Conservation (phyloP, 2,329 filamentous ascomycete species). For the Aspergillus quadricinctus region DNA sequence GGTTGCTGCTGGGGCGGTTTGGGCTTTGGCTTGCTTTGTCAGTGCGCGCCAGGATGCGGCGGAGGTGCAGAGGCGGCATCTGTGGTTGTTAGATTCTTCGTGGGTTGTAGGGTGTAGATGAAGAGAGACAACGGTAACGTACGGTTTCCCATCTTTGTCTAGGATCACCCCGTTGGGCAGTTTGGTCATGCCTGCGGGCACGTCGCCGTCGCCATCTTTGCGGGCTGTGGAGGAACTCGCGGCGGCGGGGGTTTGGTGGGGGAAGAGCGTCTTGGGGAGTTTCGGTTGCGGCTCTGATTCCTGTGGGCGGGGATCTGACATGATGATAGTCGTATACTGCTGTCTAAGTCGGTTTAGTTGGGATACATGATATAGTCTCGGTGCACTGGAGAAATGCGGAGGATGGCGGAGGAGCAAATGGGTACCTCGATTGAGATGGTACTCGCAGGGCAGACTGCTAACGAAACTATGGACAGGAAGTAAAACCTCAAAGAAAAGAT, state of each 20-base stretch:
- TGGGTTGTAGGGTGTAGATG: background rate
- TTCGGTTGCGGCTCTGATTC: constrained; percentile 16
- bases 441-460: background rate
- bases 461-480: background rate
- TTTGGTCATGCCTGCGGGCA: constrained; percentile 19
- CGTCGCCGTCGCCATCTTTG: constrained; percentile 21
- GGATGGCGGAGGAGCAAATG: background rate
- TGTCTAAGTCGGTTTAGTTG: background rate
- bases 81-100: constrained; percentile 13
- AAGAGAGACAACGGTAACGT: constrained; percentile 17
- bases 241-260: constrained; percentile 9
- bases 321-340: background rate
- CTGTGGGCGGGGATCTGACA: constrained; percentile 16
- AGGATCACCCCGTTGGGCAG: constrained; percentile 47
- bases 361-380: background rate
- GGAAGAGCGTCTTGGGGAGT: constrained; percentile 10
- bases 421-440: background rate
- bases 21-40: constrained; percentile 39
- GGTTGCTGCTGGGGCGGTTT: constrained; percentile 18
- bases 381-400: background rate
- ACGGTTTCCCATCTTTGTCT: constrained; percentile 50
- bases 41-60: constrained; percentile 44
- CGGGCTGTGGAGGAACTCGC: constrained; percentile 17
- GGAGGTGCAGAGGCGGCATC: constrained; percentile 48
- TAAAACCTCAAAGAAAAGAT: background rate